A percentile compares a stretch with the other conserved stretches of the same genome.
These are phyloP conservation scores for Collybia sordida DNA, from an alignment of 768 basidiomycete genomes.

Conservation along the genomic window DNA sequence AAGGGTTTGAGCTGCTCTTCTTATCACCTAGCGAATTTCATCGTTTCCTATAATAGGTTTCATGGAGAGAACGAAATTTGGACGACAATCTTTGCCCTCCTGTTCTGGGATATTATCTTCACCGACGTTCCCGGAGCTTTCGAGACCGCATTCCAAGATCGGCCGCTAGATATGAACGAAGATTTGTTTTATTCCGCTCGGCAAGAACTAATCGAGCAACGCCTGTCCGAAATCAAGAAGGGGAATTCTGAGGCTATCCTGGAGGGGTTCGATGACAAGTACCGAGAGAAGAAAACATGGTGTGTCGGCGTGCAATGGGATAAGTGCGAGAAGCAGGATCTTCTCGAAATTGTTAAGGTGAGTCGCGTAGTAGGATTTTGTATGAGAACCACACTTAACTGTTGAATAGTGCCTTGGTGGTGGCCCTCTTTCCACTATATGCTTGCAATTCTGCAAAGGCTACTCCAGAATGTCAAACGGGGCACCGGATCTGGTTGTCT, in stretches of 20 bases:
- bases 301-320: conserved; percentile 91
- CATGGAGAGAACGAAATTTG: conserved; percentile 89
- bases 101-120: conserved; percentile 93
- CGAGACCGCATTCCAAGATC: conserved; percentile 88
- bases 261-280: conserved; percentile 56
- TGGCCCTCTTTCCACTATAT: conserved; percentile 67
- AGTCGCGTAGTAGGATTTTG: conserved; percentile 13
- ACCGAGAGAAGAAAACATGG: conserved; percentile 67
- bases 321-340: conserved; percentile 63
- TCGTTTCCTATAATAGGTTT: conserved; percentile 53
- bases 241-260: conserved; percentile 61
- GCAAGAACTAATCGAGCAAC: conserved; percentile 59
- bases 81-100: conserved; percentile 75
- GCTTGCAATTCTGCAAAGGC: conserved; percentile 83
- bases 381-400: neutral
- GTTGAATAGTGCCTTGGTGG: conserved; percentile 70
- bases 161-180: conserved; percentile 85
- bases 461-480: conserved; percentile 80
- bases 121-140: conserved; percentile 83
- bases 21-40: neutral
- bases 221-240: conserved; percentile 59
- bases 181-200: conserved; percentile 85
- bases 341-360: conserved; percentile 81
- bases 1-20: conserved; percentile 52
- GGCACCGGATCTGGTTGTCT: conserved; percentile 89